Base-by-base conservation (phyloP, 257 asterid genomes). In the Salvia rosmarinus region DNA sequence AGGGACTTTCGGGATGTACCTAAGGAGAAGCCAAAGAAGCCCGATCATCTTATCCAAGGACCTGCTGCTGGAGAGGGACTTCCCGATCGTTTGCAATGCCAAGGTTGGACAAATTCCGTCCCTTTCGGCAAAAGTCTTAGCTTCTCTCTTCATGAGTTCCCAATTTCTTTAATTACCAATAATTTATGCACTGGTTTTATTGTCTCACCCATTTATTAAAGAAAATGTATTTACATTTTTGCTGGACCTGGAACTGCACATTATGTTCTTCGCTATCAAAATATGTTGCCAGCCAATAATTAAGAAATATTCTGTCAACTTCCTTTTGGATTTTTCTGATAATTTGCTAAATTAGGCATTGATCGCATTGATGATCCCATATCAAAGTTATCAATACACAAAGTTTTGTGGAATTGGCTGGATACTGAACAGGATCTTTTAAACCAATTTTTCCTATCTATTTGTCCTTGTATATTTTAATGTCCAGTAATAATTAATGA, bases 61-160 rank as follows among this genome's bases (percentile, higher is more conserved):
- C 91, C 96, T 71, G 96, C 96, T 70, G 88, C 96, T 2, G 97
- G 97, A 44, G 83, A 89, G 81, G 92, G 97, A 17, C 63, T 85
- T 74, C 74, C 82, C 37, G 91, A 86, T 77, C 98, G 96, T 56
- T 73, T 90, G 80, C 98, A 93, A 21, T 93, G 98, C 87, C 78
- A 69, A 86, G 96, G 98, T 90, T 62, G 72, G 40, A 20, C 35
- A 25, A 50, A 51, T 60, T 42, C 21, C 6, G 2, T 57, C 32
- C 42, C n/a, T 64, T 8, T 50, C 13, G 51, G 64, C 1, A 49
- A 21, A 16, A 9, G 21, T 70, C 16, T 28, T 71, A n/a, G 58
- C 44, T 70, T 61, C 50, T 35, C 49, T 40, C 59, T 21, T 63
- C 52, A 17, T 47, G 34, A 10, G 21, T 59, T 57, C 21, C 10